Evolutionary conservation across 257 asterid species (phyloP).

Genomic region (Voacanga thouarsii): DNA sequence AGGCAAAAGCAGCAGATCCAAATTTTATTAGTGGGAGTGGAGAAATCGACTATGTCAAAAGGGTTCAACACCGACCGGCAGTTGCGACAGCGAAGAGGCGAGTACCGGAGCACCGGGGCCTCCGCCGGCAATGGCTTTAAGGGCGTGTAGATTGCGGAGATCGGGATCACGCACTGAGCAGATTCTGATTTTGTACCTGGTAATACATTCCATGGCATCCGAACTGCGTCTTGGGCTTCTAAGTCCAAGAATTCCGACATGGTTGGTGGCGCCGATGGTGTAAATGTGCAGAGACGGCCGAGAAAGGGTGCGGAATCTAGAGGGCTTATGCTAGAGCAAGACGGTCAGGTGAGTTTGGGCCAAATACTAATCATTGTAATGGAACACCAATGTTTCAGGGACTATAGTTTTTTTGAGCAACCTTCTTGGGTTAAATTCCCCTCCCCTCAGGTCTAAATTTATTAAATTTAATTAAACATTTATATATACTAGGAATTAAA

Average conservation of each 20-base stretch:
- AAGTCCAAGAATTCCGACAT: conserved; percentile 88
- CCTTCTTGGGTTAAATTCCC: too few relatives aligned
- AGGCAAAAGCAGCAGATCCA: conserved; percentile 97
- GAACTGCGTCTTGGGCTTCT: conserved; percentile 74
- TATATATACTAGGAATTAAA: too few relatives aligned
- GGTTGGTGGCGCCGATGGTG: conserved; percentile 13
- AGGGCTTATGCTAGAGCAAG: not conserved
- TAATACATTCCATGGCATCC: conserved; percentile 98
- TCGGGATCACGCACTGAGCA: conserved; percentile 82
- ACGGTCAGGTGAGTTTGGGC: not conserved
- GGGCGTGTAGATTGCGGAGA: conserved; percentile 92
- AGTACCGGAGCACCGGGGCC: conserved; percentile 65
- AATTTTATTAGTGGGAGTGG: conserved; percentile 63
- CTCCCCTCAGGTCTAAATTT: too few relatives aligned
- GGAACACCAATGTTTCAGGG: too few relatives aligned
- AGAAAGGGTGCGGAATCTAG: not conserved
- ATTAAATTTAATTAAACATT: too few relatives aligned
- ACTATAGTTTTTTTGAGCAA: too few relatives aligned
- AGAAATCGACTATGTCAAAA: conserved; percentile 83
- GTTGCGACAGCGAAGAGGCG: conserved; percentile 90
- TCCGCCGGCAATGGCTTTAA: conserved; percentile 70
- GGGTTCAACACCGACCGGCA: conserved; percentile 97
- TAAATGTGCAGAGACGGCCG: conserved; percentile 15
- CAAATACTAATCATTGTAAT: too few relatives aligned
- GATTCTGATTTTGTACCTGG: conserved; percentile 94